These are phyloP conservation scores for Thymus mandschuricus DNA, from an alignment of 257 asterid genomes.

Conservation along the genomic window DNA sequence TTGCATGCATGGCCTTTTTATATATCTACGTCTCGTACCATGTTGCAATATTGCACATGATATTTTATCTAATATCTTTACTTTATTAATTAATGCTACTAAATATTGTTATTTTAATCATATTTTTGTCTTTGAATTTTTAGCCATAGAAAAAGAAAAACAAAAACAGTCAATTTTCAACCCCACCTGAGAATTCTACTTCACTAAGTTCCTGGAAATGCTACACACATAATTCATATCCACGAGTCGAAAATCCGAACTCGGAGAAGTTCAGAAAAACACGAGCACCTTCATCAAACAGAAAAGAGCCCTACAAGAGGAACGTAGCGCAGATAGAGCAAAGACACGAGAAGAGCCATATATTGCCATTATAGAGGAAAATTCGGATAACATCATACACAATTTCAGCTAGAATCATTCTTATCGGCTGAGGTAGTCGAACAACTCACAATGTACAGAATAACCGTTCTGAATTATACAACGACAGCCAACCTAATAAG, in stretches of 20 bases:
- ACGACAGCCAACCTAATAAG: slow-evolving; percentile 9
- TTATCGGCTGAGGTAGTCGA: slow-evolving; percentile 36
- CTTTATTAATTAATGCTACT: background rate
- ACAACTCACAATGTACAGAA: slow-evolving; percentile 35
- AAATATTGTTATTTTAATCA: background rate
- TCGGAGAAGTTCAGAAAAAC: too few relatives aligned
- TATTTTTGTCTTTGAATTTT: too few relatives aligned
- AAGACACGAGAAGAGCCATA: background rate
- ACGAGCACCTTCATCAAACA: background rate
- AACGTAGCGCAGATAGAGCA: background rate
- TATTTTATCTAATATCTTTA: background rate
- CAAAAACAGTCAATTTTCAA: too few relatives aligned
- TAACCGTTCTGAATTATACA: slow-evolving; percentile 24
- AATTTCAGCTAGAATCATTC: slow-evolving; percentile 37
- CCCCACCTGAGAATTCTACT: too few relatives aligned
- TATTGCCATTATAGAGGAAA: slow-evolving; percentile 18
- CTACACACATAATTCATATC: too few relatives aligned
- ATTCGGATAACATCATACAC: background rate
- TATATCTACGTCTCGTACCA: background rate
- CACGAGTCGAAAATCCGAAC: too few relatives aligned
- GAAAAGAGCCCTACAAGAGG: background rate
- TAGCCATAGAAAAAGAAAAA: too few relatives aligned
- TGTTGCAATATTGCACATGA: background rate
- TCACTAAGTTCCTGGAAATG: too few relatives aligned
- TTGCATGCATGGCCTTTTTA: background rate